Percentiles rank a stretch among this genome's conserved stretches.
Conservation (phyloP, 2,329 filamentous ascomycete species). For the Pseudogymnoascus pannorum region DNA sequence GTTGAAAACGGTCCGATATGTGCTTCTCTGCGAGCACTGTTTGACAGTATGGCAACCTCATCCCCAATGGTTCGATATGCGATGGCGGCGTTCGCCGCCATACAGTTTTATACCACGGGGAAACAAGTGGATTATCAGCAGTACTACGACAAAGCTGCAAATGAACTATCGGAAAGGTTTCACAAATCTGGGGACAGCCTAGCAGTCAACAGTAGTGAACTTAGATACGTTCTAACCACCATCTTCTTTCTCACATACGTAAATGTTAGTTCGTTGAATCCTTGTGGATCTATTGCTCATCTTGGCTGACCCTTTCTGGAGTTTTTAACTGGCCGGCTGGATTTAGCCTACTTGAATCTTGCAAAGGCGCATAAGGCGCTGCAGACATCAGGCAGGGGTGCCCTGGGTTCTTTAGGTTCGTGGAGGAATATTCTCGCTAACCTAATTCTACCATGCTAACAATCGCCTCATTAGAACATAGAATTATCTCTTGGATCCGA, state of each 20-base stretch:
- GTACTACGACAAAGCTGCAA: slow-evolving; percentile 3
- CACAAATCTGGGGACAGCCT: not conserved
- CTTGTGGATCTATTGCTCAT: not conserved
- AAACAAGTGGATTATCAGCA: slow-evolving; percentile 5
- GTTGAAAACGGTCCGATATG: not conserved
- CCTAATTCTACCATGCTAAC: not conserved
- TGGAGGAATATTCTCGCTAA: not conserved
- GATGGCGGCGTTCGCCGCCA: slow-evolving; percentile 1
- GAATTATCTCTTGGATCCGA: slow-evolving; percentile 1
- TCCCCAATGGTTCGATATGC: not conserved
- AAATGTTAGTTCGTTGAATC: not conserved
- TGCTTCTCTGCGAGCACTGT: slow-evolving; percentile 1
- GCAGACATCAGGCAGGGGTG: slow-evolving; percentile 2
- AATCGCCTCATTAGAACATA: not conserved
- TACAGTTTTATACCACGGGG: not conserved
- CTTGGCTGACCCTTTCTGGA: not conserved
- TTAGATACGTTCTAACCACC: slow-evolving; percentile 8
- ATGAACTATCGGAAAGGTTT: not conserved
- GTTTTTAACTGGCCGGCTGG: slow-evolving; percentile 7
- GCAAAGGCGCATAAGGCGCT: slow-evolving; percentile 7
- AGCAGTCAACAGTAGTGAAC: not conserved
- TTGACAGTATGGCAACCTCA: slow-evolving; percentile 6
- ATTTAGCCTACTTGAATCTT: slow-evolving; percentile 8
- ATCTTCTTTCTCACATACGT: slow-evolving; percentile 7
- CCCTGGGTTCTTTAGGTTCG: slow-evolving; percentile 7